Evolutionary conservation across 768 basidiomycete species (phyloP), one percentile per base, ranked within the genome.

Genomic region (Trametes cingulata): DNA sequence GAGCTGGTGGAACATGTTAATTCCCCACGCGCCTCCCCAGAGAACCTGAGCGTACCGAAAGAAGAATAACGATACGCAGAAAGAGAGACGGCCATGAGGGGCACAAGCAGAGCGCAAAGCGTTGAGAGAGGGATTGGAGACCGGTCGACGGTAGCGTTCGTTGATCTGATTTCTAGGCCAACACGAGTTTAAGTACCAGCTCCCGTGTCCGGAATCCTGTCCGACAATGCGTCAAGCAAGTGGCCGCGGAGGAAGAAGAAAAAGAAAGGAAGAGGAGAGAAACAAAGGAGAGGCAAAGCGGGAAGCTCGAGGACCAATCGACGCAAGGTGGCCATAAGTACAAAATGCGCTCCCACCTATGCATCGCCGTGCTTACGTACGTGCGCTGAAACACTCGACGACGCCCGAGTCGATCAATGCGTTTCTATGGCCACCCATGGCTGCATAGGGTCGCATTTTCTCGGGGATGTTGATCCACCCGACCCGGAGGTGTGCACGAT

Each of bases 21-120:
- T 53, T 19, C n/a, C n/a, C n/a, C n/a, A n/a, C n/a, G n/a, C n/a
- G n/a, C n/a, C n/a, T 12, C 55, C 35, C 24, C 24, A 6, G 27
- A 25, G 33, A n/a, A 43, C 22, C 43, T 7, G 7, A 12, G 69
- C 82, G 50, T 57, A 88, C 89, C 82, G 69, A 89, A 85, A 58
- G 85, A 76, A 60, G 83, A 57, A 72, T 83, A 88, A 52, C 88
- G 85, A 65, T 78, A 74, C 52, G 76, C 70, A 66, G 80, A 75
- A 65, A 88, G 74, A 58, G 76, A 62, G 65, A 72, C 76, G 62
- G 71, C 72, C 81, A 84, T 83, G 64, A 58, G 60, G 67, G 60
- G 62, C 53, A 64, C 61, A 63, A 69, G 63, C 59, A 51, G 64
- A 60, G 58, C 50, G 61, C 56, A 61, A 58, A 60, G 58, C 43